Evolutionary conservation across 2,329 filamentous ascomycete species (phyloP), one percentile per base, ranked within the genome.

Genomic region (Paraphaeosphaeria sporulosa): DNA sequence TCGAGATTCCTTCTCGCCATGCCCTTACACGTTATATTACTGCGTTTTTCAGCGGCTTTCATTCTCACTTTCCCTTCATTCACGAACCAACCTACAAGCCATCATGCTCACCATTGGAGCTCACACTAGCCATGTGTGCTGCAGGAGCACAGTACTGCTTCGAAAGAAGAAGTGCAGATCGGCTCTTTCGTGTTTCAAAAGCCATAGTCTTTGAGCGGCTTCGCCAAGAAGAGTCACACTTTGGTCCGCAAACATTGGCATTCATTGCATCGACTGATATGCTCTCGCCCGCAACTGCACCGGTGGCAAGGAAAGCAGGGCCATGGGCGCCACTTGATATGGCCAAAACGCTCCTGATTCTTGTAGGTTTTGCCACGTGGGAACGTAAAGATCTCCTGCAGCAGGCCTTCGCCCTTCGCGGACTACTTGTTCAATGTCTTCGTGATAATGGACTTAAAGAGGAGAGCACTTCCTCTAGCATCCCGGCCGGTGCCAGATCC

Each of bases 61-160:
- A 76, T 17, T 71, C 70, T 12, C 73, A 76, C 53, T 72, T 74
- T 17, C 73, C 73, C 0, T 75, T 76, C 56, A 71, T 77, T 15
- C 73, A 77, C 44, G 61, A 64, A 42, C 71, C 73, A 4, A 77
- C 72, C 9, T 77, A 72, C 43, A 67, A 71, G 36, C 69, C 71
- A 15, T 69, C 68, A 40, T 66, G 65, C 42, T 73, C 72, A 10
- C 72, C 74, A 2, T 50, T 74, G 21, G 73, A 75, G 49, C 65
- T 76, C 6, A 72, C 73, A 2, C 60, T 77, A 6, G 67, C 71
- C 4, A 76, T 77, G 66, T 71, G 70, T 46, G 70, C 73, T 15
- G 68, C 71, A 17, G 74, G 74, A 8, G 73, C 74, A 12, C 72
- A 75, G 44, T 75, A 75, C 47, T 72, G 73, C 46, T 76, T 76